Evolutionary conservation across 164 flowering plant species (phyloP).

Genomic region (Umbellularia californica): DNA sequence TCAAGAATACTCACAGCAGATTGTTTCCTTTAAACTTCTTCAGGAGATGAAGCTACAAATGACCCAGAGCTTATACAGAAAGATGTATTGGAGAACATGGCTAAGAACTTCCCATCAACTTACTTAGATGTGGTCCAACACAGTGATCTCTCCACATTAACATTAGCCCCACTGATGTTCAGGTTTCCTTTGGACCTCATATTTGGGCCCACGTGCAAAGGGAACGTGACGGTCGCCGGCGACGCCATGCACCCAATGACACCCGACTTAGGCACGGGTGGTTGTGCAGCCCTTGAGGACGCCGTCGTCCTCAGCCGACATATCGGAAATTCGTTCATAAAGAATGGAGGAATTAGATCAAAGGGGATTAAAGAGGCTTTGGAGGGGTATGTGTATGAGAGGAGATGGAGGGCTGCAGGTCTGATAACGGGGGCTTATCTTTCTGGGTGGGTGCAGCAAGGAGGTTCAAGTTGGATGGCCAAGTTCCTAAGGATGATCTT

Average conservation of each 20-base stretch:
- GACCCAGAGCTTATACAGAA: conserved; percentile 22
- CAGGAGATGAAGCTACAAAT: background rate
- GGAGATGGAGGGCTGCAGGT: conserved; percentile 17
- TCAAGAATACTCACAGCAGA: background rate
- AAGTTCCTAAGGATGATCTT: conserved; percentile 8
- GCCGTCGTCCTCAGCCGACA: conserved; percentile 36
- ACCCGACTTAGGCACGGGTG: conserved; percentile 46
- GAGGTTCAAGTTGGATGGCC: conserved; percentile 5
- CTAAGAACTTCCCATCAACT: conserved; percentile 18
- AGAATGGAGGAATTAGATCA: background rate
- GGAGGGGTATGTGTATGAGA: conserved; percentile 14
- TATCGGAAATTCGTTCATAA: conserved; percentile 20
- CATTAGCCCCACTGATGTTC: conserved; percentile 30
- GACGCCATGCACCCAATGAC: conserved; percentile 61
- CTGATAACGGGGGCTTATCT: conserved; percentile 7
- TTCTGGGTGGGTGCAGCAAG: conserved; percentile 12
- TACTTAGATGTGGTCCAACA: conserved; percentile 20
- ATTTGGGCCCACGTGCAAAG: conserved; percentile 20
- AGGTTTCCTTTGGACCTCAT: conserved; percentile 38
- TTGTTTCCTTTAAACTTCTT: background rate
- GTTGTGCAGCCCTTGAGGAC: conserved; percentile 39
- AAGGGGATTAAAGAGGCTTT: conserved; percentile 1
- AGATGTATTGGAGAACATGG: conserved; percentile 11
- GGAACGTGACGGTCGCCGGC: conserved; percentile 34
- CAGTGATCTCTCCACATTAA: conserved; percentile 15